Conservation (phyloP, 345 rosid species). For the Dimocarpus longan region DNA sequence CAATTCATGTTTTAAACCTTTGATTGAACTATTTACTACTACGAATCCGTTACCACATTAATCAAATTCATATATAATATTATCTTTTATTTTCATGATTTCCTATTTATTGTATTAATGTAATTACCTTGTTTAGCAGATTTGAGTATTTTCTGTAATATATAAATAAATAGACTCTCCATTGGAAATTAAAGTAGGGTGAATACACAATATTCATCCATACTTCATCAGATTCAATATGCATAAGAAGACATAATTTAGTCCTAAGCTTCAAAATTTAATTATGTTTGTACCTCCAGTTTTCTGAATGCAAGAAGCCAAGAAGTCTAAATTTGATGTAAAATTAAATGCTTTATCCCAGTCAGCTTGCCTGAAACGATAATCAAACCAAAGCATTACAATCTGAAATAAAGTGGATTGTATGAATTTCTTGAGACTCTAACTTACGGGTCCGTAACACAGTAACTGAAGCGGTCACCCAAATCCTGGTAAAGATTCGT, state of each 20-base stretch:
- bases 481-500: slow-evolving; percentile 48
- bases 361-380: slow-evolving; percentile 74
- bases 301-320: slow-evolving; percentile 60
- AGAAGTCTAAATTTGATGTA: slow-evolving; percentile 71
- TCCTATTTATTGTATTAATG: too few relatives aligned
- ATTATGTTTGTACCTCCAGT: slow-evolving; percentile 50
- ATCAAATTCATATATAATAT: too few relatives aligned
- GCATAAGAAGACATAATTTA: too few relatives aligned
- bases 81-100: too few relatives aligned
- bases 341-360: slow-evolving; percentile 85
- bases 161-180: too few relatives aligned
- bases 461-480: slow-evolving; percentile 55
- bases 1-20: not conserved
- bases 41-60: too few relatives aligned
- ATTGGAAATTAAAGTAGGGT: too few relatives aligned
- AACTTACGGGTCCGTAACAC: slow-evolving; percentile 76
- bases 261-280: not conserved
- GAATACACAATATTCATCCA: too few relatives aligned
- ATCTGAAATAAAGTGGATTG: too few relatives aligned
- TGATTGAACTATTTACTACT: not conserved
- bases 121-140: too few relatives aligned
- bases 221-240: too few relatives aligned
- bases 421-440: not conserved
- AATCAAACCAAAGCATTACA: not conserved
- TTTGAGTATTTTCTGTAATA: too few relatives aligned